phyloP scores from a whole-genome alignment of 2,329 filamentous ascomycete genomes.

The Apiospora arundinis region DNA sequence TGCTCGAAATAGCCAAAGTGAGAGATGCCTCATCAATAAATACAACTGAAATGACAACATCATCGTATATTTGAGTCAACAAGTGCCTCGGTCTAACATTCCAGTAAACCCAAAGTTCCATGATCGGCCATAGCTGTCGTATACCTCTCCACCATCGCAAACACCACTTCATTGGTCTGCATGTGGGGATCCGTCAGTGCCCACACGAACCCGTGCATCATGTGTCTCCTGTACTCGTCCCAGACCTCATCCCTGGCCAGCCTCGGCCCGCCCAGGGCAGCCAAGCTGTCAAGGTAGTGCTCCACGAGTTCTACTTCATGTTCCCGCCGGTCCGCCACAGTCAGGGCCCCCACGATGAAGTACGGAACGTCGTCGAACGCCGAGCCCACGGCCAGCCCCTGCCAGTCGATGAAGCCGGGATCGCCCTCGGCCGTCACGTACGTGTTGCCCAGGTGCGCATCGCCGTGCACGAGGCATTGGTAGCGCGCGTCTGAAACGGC shows the following conservation, averaged over 20 bases:
- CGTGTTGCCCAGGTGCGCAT: conserved; percentile 39
- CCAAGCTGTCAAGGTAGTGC: conserved; percentile 36
- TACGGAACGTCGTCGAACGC: conserved; percentile 42
- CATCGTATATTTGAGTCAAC: too few species aligned
- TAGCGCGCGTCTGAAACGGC: conserved; percentile 34
- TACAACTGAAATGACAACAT: too few species aligned
- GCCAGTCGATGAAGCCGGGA: conserved; percentile 42
- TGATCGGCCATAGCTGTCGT: conserved; percentile 39
- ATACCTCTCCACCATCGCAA: conserved; percentile 36
- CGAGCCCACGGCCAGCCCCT: conserved; percentile 37
- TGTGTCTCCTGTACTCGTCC: conserved; percentile 38
- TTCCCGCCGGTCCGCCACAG: conserved; percentile 36
- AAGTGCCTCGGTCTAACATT: background rate
- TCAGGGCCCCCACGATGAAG: conserved; percentile 37
- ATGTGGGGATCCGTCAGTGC: conserved; percentile 36
- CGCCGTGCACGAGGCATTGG: conserved; percentile 38
- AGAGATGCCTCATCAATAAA: too few species aligned
- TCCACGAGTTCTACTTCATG: conserved; percentile 38
- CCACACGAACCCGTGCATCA: conserved; percentile 39
- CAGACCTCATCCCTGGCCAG: conserved; percentile 34
- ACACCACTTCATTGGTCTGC: conserved; percentile 38
- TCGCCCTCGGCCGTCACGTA: conserved; percentile 31
- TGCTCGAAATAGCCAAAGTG: too few species aligned
- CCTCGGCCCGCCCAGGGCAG: conserved; percentile 28
- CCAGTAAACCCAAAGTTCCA: conserved; percentile 35